phyloP scores from a whole-genome alignment of 2,329 filamentous ascomycete genomes.

The Whalleya microplaca region DNA sequence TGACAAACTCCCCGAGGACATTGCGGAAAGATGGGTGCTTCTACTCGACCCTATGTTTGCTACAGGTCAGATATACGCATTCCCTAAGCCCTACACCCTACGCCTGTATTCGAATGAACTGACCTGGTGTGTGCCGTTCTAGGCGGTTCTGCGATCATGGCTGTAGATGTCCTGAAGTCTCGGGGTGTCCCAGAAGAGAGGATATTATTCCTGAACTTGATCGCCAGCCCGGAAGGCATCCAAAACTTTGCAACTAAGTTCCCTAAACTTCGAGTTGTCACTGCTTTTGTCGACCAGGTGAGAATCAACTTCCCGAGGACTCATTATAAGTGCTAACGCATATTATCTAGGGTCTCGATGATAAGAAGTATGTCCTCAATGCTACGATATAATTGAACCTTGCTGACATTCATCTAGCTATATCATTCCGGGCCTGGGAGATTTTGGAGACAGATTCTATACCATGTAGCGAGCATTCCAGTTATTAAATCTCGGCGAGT shows the following conservation, averaged over 20 bases:
- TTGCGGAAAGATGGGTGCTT: constrained; percentile 89
- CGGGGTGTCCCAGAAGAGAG: constrained; percentile 92
- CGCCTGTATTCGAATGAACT: constrained; percentile 10
- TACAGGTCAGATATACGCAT: constrained; percentile 66
- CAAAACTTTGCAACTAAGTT: constrained; percentile 87
- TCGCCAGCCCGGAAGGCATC: constrained; percentile 94
- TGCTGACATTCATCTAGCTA: constrained; percentile 67
- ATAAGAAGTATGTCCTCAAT: constrained; percentile 78
- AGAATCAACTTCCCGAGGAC: background rate
- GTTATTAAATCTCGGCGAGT: background rate
- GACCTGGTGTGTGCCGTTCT: constrained; percentile 8
- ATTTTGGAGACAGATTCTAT: constrained; percentile 96
- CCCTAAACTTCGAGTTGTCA: constrained; percentile 87
- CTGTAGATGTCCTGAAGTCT: constrained; percentile 87
- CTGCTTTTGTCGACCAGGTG: constrained; percentile 88
- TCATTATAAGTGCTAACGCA: constrained; percentile 27
- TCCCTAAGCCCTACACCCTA: too few relatives aligned
- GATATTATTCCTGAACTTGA: constrained; percentile 95
- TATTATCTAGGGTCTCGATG: constrained; percentile 74
- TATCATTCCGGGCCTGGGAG: constrained; percentile 89
- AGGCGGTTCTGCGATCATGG: constrained; percentile 97
- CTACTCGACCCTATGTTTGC: constrained; percentile 99
- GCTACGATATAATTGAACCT: constrained; percentile 10
- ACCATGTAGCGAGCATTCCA: constrained; percentile 66
- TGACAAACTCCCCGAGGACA: constrained; percentile 95